These are phyloP conservation scores for Leccinum olivaceopallidum DNA, from an alignment of 768 basidiomycete species.

Conservation along the genomic window DNA sequence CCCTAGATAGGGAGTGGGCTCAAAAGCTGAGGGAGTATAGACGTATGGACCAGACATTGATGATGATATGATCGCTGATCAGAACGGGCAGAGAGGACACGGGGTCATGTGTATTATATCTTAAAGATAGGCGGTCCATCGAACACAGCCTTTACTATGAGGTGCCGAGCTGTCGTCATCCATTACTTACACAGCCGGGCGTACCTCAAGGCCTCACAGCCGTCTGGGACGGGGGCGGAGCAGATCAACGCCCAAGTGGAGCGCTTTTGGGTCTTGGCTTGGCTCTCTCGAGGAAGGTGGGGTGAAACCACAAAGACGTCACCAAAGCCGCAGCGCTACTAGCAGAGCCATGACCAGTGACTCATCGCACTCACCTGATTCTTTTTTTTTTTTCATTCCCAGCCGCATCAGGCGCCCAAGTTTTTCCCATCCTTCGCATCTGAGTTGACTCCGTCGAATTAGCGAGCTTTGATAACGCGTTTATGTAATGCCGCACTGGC, in stretches of 20 bases:
- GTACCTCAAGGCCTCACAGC: conserved; percentile 17
- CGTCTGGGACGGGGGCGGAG: conserved; percentile 1
- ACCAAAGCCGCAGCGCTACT: not conserved
- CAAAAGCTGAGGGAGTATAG: conserved; percentile 40
- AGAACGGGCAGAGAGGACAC: not conserved
- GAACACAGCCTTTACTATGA: conserved; percentile 15
- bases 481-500: too few species aligned
- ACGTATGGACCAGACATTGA: conserved; percentile 42
- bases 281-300: not conserved
- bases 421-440: too few species aligned
- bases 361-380: too few species aligned
- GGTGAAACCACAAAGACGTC: not conserved
- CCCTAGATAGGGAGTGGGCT: conserved; percentile 37
- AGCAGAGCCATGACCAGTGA: too few species aligned
- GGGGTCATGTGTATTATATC: conserved; percentile 18
- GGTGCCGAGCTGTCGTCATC: not conserved
- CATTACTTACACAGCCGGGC: conserved; percentile 8
- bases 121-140: conserved; percentile 6
- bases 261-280: not conserved
- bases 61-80: conserved; percentile 18
- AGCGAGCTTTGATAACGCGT: too few species aligned
- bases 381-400: too few species aligned
- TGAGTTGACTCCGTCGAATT: too few species aligned
- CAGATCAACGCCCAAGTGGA: conserved; percentile 4
- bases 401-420: too few species aligned